A percentile compares a stretch with the other conserved stretches of the same genome.
Evolutionary conservation across 140 eudicot genomes (phyloP).

Genomic region (Bidens hawaiensis): DNA sequence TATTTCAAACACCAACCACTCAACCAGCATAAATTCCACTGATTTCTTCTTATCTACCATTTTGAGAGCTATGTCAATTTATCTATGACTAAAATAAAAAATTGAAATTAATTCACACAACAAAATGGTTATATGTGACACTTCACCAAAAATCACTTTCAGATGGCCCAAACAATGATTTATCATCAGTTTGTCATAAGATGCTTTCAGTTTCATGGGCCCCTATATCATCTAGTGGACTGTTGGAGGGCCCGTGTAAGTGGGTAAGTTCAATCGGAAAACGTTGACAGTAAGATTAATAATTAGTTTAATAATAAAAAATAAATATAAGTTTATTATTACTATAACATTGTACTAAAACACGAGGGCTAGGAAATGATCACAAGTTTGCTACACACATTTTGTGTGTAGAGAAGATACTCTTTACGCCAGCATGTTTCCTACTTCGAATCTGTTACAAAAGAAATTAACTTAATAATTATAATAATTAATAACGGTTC

Average conservation of each 20-base stretch:
- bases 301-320: too few species aligned
- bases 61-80: too few species aligned
- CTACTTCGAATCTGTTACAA: not conserved
- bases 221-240: not conserved
- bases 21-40: too few species aligned
- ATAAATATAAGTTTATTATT: not conserved
- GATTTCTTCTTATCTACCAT: too few species aligned
- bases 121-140: not conserved
- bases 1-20: too few species aligned
- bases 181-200: not conserved
- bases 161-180: not conserved
- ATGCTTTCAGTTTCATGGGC: constrained; percentile 1
- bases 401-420: not conserved
- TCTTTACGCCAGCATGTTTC: not conserved
- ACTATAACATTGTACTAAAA: not conserved
- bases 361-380: not conserved
- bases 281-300: not conserved
- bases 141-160: constrained; percentile 4
- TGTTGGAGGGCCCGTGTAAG: not conserved
- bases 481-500: too few species aligned
- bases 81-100: not conserved
- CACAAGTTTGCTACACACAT: not conserved
- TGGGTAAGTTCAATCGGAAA: not conserved
- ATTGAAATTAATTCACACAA: not conserved
- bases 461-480: too few species aligned